Conservation (phyloP, 2,329 filamentous ascomycete species). For the Talaromyces amestolkiae region DNA sequence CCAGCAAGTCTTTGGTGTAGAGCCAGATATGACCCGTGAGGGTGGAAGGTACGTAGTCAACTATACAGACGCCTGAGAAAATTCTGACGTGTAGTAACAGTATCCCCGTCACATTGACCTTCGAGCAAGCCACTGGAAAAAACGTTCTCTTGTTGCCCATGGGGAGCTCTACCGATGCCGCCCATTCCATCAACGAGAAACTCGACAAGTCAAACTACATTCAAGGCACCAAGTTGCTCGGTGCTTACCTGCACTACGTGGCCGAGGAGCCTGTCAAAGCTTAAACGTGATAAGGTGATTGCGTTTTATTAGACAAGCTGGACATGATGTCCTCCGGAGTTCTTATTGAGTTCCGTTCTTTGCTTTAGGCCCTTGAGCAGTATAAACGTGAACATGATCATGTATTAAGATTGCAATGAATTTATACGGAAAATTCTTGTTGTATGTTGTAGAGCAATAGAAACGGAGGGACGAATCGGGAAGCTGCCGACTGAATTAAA, state of each 20-base stretch:
- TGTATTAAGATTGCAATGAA: slow-evolving; percentile 6
- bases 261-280: slow-evolving; percentile 71
- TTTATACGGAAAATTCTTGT: not conserved
- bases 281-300: not conserved
- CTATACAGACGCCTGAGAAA: not conserved
- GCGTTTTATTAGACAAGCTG: not conserved
- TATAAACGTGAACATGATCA: not conserved
- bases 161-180: slow-evolving; percentile 94
- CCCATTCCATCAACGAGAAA: slow-evolving; percentile 98
- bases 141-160: slow-evolving; percentile 94
- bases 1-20: slow-evolving; percentile 86
- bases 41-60: slow-evolving; percentile 68
- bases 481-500: not conserved
- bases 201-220: slow-evolving; percentile 97
- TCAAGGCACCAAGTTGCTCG: slow-evolving; percentile 92
- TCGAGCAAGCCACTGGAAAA: slow-evolving; percentile 96
- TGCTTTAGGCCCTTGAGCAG: not conserved
- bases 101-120: slow-evolving; percentile 94
- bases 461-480: not conserved
- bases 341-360: not conserved
- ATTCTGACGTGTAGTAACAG: slow-evolving; percentile 45
- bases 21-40: slow-evolving; percentile 93
- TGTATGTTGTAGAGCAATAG: not conserved
- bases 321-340: not conserved
- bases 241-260: slow-evolving; percentile 93